phyloP scores from a whole-genome alignment of 371 early-diverging fungal species.

The Homolaphlyctis polyrhiza region DNA sequence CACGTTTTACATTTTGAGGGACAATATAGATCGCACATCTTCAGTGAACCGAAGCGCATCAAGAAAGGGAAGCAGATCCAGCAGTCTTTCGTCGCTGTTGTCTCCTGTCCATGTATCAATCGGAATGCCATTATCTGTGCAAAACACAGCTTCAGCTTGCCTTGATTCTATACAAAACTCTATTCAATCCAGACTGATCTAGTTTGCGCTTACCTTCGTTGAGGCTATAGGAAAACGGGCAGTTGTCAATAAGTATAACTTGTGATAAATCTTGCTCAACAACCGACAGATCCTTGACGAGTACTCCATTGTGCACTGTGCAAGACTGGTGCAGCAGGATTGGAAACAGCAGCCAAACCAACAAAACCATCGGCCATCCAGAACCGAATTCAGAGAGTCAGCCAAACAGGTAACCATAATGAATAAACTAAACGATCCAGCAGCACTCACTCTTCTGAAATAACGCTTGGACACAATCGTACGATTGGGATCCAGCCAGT shows the following conservation, averaged over 20 bases:
- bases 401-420: too few relatives aligned
- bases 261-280: conserved; percentile 80
- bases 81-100: conserved; percentile 71
- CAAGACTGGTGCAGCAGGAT: conserved; percentile 53
- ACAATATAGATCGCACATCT: conserved; percentile 68
- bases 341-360: neutral
- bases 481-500: conserved; percentile 80
- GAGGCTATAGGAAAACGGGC: conserved; percentile 76
- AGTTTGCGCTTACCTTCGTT: conserved; percentile 58
- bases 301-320: conserved; percentile 67
- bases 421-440: too few relatives aligned
- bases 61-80: conserved; percentile 79
- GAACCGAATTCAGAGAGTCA: neutral
- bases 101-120: conserved; percentile 78
- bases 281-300: conserved; percentile 79
- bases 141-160: too few relatives aligned
- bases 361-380: too few relatives aligned
- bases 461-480: conserved; percentile 72
- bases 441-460: conserved; percentile 69
- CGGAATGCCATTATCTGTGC: conserved; percentile 77
- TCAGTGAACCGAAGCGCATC: conserved; percentile 80
- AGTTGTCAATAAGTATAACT: conserved; percentile 89
- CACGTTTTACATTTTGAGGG: neutral
- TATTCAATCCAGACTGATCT: neutral
- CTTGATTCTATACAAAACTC: neutral